Evolutionary conservation across 2,329 filamentous ascomycete genomes (phyloP), one percentile per base, ranked within the genome.

Genomic region (Thermothelomyces thermophilus): DNA sequence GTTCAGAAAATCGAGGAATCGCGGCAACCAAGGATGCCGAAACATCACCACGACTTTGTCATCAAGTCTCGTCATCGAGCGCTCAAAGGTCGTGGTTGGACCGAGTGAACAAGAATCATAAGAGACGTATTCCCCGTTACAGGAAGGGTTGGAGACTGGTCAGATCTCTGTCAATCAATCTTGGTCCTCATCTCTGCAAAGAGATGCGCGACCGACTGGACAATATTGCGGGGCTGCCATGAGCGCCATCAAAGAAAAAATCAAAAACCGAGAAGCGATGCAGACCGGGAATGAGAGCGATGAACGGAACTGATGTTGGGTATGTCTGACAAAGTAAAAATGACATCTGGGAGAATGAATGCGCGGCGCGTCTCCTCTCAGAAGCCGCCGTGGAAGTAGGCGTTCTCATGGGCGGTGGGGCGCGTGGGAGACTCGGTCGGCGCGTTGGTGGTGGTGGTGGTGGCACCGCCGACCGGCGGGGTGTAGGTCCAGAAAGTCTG

Each of bases 401-500:
- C n/a, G 30, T 39, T 41, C 40, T 41, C 41, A 19, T 41, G n/a
- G 35, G 11, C 24, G 24, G 13, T 16, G n/a, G 9, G 36, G 26
- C 46, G 46, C 9, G 47, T 49, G 24, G 51, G 51, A 7, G 46
- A 40, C 30, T 45, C 46, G 19, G 17, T 5, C 13, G 24, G 33
- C 16, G 20, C 5, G 11, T 19, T 9, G 19, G 24, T 11, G 26
- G 26, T 9, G 19, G 24, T 11, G 26, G 26, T 3, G 10, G 24
- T n/a, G 31, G 20, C 10, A 31, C 16, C 22, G 26, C 17, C 41
- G 30, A 34, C 44, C 6, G 50, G 34, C 28, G 46, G 52, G 20
- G 36, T 48, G 45, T 46, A 51, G 10, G 48, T 17, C 40, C 42
- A 54, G 28, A 14, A 51, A 8, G 52, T 40, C n/a, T 42, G 34